Evolutionary conservation across 768 basidiomycete species (phyloP), one percentile per base, ranked within the genome.

Genomic region (Trametes sanguinea): DNA sequence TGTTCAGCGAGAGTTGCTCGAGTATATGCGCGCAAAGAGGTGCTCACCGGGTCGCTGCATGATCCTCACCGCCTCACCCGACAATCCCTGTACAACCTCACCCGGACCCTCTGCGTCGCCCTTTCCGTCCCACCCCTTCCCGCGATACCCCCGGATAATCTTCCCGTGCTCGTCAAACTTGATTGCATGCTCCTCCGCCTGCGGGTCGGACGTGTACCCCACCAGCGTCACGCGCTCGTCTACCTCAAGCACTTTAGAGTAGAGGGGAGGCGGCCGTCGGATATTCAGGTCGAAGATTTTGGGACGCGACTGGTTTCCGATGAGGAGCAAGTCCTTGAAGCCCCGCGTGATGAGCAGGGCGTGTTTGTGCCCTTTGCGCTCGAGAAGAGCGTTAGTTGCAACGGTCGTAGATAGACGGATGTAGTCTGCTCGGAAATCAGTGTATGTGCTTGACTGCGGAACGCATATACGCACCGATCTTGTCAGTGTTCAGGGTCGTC

Each of bases 261-360:
- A 98, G 5, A 98, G 77, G 3, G 92, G 89, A 0, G 81, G 67
- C 0, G 89, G 81, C 9, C 92, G 85, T 29, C 87, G 84, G 72
- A 98, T 95, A 68, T 95, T 91, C 29, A 98, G 81, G 73, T 97
- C 95, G 68, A 98, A 98, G 67, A 98, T 97, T 68, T 85, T 86
- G 1, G 96, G 96, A 22, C 96, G 89, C 16, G 94, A 89, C 73
- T 98, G 96, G 73, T 97, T 97, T 8, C 94, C 94, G 61, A 98
- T 98, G 35, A 91, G 81, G 6, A 98, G 82, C 9, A 98, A 85
- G 73, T 97, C 95, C 71, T 86, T 86, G 81, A 95, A 96, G 0
- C 94, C 94, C 62, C 85, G 85, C 1, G 96, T 98, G 69, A 95
- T 96, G 13, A 97, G 77, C 39, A 98, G 79, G 0, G 94, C 95